Evolutionary conservation across 768 basidiomycete genomes (phyloP).

Genomic region (Strobilomyces echinocephalus): DNA sequence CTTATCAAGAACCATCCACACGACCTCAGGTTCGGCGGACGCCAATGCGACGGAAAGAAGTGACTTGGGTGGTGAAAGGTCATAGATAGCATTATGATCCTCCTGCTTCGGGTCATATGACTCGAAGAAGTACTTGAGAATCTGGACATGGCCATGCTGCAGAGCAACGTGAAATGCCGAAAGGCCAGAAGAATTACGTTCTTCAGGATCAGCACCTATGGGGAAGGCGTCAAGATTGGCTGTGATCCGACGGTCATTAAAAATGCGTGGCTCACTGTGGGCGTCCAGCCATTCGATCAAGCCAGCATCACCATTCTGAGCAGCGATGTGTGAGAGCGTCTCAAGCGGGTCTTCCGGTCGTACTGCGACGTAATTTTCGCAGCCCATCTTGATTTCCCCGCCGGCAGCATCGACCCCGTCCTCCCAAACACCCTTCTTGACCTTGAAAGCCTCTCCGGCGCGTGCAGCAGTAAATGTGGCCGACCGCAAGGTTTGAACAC

Average conservation of each 20-base stretch:
- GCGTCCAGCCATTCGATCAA: conserved; percentile 67
- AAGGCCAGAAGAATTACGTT: conserved; percentile 51
- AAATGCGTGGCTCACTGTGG: conserved; percentile 49
- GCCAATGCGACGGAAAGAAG: conserved; percentile 55
- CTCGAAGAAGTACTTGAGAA: conserved; percentile 60
- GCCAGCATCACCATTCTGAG: conserved; percentile 47
- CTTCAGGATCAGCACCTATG: conserved; percentile 69
- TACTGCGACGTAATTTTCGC: conserved; percentile 45
- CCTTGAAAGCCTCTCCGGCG: conserved; percentile 43
- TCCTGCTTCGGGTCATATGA: conserved; percentile 50
- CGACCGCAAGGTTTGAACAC: conserved; percentile 54
- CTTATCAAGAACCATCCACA: conserved; percentile 60
- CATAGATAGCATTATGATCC: conserved; percentile 50
- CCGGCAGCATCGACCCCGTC: conserved; percentile 66
- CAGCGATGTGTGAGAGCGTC: conserved; percentile 68
- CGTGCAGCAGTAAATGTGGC: conserved; percentile 64
- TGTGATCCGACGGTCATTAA: conserved; percentile 23
- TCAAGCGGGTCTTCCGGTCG: conserved; percentile 53
- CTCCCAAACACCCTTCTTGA: conserved; percentile 67
- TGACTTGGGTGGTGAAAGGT: conserved; percentile 34
- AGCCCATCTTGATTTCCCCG: conserved; percentile 58
- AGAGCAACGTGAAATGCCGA: conserved; percentile 69
- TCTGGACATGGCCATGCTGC: conserved; percentile 43
- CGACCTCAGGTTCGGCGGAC: conserved; percentile 57
- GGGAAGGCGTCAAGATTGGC: conserved; percentile 15